Percentiles rank a stretch among this genome's conserved stretches.
Evolutionary conservation across 805 yeast genomes (phyloP).

Genomic region (Lipomyces yamadae): DNA sequence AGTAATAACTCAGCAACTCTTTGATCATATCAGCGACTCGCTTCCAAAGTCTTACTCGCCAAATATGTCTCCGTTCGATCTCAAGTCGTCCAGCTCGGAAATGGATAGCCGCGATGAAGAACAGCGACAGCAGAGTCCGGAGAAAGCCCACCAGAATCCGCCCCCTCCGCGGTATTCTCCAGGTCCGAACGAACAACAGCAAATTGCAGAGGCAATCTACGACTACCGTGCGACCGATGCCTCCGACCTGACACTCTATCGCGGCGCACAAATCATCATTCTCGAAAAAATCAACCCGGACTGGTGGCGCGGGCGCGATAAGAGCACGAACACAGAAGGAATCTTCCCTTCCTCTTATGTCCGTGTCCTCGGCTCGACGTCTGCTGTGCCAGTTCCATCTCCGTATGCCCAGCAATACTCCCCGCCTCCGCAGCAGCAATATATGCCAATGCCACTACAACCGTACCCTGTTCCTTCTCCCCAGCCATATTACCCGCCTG

Average conservation of each 20-base stretch:
- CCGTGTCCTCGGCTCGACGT: conserved; percentile 46
- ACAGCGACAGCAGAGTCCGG: conserved; percentile 14
- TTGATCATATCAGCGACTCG: conserved; percentile 53
- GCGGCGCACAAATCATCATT: conserved; percentile 73
- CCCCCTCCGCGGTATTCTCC: conserved; percentile 38
- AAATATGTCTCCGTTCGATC: conserved; percentile 36
- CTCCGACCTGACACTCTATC: conserved; percentile 68
- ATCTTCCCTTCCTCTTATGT: conserved; percentile 93
- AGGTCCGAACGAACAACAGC: conserved; percentile 37
- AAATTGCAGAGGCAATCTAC: conserved; percentile 66
- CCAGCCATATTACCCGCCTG: conserved; percentile 26
- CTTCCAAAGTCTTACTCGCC: conserved; percentile 56
- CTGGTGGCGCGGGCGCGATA: conserved; percentile 83
- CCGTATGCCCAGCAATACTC: conserved; percentile 26
- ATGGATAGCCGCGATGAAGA: not conserved
- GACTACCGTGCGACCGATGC: conserved; percentile 74
- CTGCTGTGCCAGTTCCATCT: conserved; percentile 16
- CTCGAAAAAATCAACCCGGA: conserved; percentile 75
- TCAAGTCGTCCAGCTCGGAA: conserved; percentile 13
- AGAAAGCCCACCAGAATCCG: conserved; percentile 20
- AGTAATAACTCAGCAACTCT: conserved; percentile 65
- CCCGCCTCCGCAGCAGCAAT: conserved; percentile 23
- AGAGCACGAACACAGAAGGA: conserved; percentile 60
- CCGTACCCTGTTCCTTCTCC: conserved; percentile 23
- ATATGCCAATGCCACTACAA: conserved; percentile 38